phyloP scores from a whole-genome alignment of 805 yeast genomes.

The Spathaspora gorwiae region DNA sequence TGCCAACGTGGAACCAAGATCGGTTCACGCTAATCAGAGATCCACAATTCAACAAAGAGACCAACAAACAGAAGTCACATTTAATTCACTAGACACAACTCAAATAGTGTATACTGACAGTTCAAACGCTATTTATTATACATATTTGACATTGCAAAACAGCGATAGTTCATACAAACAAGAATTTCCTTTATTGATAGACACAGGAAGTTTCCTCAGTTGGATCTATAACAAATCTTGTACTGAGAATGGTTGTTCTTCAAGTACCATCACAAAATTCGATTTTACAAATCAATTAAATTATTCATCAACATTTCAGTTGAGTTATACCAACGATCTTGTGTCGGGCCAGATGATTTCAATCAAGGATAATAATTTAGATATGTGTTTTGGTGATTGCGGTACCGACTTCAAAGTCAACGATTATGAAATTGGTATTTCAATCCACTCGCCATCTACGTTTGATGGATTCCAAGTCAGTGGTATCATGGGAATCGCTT shows the following conservation, averaged over 20 bases:
- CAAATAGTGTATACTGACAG: slow-evolving; percentile 19
- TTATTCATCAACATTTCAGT: slow-evolving; percentile 34
- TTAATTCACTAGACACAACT: slow-evolving; percentile 1
- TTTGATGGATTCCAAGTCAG: slow-evolving; percentile 50
- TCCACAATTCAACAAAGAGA: neutral
- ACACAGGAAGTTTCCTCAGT: slow-evolving; percentile 61
- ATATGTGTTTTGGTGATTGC: slow-evolving; percentile 24
- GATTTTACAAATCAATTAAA: slow-evolving; percentile 11
- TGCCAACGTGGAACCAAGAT: neutral
- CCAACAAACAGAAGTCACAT: neutral
- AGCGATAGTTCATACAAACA: slow-evolving; percentile 12
- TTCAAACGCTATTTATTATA: slow-evolving; percentile 17
- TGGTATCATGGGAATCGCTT: slow-evolving; percentile 60
- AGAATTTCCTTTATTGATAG: slow-evolving; percentile 51
- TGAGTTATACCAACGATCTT: slow-evolving; percentile 50
- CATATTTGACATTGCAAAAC: slow-evolving; percentile 12
- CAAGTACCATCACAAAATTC: slow-evolving; percentile 21
- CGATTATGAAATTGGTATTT: slow-evolving; percentile 50
- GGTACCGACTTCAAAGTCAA: slow-evolving; percentile 23
- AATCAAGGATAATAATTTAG: slow-evolving; percentile 23
- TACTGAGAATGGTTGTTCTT: slow-evolving; percentile 37
- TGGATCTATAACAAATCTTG: slow-evolving; percentile 61
- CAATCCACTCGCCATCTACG: slow-evolving; percentile 47
- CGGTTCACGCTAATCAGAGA: neutral
- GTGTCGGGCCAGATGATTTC: slow-evolving; percentile 47